These are phyloP conservation scores for Aristolochia fimbriata DNA, from an alignment of 164 flowering plant genomes.

Conservation along the genomic window DNA sequence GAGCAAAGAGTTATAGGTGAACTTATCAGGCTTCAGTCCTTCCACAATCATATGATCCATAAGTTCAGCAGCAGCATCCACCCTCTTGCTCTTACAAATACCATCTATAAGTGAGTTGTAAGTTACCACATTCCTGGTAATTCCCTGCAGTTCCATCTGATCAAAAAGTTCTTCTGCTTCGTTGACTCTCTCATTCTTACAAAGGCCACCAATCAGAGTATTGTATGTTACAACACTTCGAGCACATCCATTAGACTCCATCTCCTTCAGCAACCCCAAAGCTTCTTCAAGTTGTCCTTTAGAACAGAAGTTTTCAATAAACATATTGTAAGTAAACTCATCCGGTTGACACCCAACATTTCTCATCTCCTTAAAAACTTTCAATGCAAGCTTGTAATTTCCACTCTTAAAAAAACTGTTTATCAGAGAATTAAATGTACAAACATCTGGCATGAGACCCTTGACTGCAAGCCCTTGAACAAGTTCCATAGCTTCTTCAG, in stretches of 20 bases:
- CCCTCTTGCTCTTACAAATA: slow-evolving; percentile 48
- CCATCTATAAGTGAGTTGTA: slow-evolving; percentile 83
- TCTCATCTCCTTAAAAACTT: slow-evolving; percentile 72
- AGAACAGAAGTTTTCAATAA: slow-evolving; percentile 58
- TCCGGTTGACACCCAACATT: slow-evolving; percentile 61
- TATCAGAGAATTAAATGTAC: slow-evolving; percentile 73
- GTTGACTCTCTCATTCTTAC: slow-evolving; percentile 53
- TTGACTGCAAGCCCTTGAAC: slow-evolving; percentile 43
- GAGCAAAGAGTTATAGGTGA: slow-evolving; percentile 75
- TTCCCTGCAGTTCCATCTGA: slow-evolving; percentile 81
- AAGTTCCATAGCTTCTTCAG: slow-evolving; percentile 67
- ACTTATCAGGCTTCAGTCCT: slow-evolving; percentile 71
- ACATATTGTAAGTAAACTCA: slow-evolving; percentile 66
- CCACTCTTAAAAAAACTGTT: slow-evolving; percentile 58
- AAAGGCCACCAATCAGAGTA: slow-evolving; percentile 71
- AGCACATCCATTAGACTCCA: slow-evolving; percentile 71
- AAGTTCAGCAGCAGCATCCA: slow-evolving; percentile 66
- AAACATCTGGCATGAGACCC: slow-evolving; percentile 71
- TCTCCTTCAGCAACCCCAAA: slow-evolving; percentile 55
- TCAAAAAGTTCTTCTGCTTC: slow-evolving; percentile 89
- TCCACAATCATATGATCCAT: slow-evolving; percentile 87
- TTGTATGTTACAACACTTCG: slow-evolving; percentile 66
- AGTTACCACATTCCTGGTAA: slow-evolving; percentile 64
- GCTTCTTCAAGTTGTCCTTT: slow-evolving; percentile 58
- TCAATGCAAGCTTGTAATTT: slow-evolving; percentile 42